Percentiles rank a stretch among this genome's conserved stretches.
Conservation (phyloP, 352 stramenopile species). For the Labyrinthula sp. region DNA sequence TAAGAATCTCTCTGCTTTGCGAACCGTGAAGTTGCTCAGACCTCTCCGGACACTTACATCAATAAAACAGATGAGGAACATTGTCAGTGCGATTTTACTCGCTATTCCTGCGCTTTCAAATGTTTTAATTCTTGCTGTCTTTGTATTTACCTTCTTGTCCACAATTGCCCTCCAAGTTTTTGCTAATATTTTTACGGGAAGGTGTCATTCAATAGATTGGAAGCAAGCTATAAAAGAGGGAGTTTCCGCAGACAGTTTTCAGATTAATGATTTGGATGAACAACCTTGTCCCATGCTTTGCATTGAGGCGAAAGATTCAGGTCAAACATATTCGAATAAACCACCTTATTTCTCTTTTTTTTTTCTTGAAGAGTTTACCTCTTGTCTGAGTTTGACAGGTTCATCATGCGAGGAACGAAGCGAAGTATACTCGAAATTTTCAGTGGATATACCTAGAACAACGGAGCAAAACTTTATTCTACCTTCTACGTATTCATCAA, state of each 20-base stretch:
- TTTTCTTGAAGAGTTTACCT: too few species aligned
- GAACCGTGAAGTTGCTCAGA: slow-evolving; percentile 59
- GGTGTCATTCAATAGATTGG: slow-evolving; percentile 36
- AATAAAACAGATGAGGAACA: slow-evolving; percentile 41
- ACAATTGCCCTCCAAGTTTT: slow-evolving; percentile 68
- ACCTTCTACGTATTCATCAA: too few species aligned
- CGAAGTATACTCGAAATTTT: too few species aligned
- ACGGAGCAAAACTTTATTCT: too few species aligned
- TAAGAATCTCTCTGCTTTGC: slow-evolving; percentile 37
- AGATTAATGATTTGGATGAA: slow-evolving; percentile 39
- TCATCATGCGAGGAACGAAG: too few species aligned
- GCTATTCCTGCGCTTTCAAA: slow-evolving; percentile 56
- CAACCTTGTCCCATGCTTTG: slow-evolving; percentile 20
- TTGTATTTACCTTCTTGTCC: slow-evolving; percentile 66
- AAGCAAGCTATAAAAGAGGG: too few species aligned
- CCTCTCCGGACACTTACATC: slow-evolving; percentile 59
- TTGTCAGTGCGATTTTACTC: slow-evolving; percentile 58
- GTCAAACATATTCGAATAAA: too few species aligned
- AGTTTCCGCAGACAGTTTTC: slow-evolving; percentile 43
- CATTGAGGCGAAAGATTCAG: neutral
- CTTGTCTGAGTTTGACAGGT: too few species aligned
- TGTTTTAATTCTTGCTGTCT: slow-evolving; percentile 61
- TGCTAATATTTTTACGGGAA: slow-evolving; percentile 40
- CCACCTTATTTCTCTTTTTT: too few species aligned
- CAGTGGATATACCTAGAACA: too few species aligned